Base-by-base conservation (phyloP, 2,329 filamentous ascomycete genomes). In the Hypoxylon sp. region DNA sequence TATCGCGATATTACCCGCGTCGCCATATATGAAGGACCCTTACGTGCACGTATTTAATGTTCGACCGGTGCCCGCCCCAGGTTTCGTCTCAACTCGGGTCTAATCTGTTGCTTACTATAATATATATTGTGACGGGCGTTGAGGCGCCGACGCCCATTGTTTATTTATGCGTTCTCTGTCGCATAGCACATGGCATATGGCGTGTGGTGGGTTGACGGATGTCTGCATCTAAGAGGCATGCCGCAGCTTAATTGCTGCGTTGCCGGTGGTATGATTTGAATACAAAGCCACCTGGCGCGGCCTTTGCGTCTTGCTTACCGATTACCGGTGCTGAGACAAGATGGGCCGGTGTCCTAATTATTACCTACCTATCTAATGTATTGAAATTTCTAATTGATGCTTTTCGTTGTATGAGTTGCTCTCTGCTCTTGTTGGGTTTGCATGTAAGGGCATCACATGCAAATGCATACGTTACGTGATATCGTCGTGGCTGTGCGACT, bases 51-150 rank as follows among this genome's bases (percentile, higher is more conserved):
- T 58, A 50, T 53, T 38, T 21, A 49, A 49, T 41, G 32, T 50
- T 50, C 32, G 43, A 17, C 25, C 34, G 21, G 9, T 23, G 38
- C 17, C 13, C 14, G n/a, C 34, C 38, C 52, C 46, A 46, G 17
- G 28, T 36, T 28, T 28, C 41, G 50, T 46, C 11, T 10, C 49
- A 46, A 43, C 34, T 45, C 49, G 62, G 60, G 36, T 55, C 62
- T 43, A 51, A 48, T 34, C 30, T 58, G 41, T 30, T 30, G 55
- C 28, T 61, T 30, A 53, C 49, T 61, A 38, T 55, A 19, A 46
- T 38, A 48, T 64, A 65, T 65, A 63, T 68, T 69, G 59, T 69
- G 59, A 59, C 66, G 66, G 66, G 55, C 63, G 63, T 66, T 63
- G 45, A 66, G 23, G 51, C 34, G 59, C 66, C 66, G 66, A 34